These are phyloP conservation scores for Eimeria necatrix DNA, from an alignment of 169 alveolate species.

Conservation along the genomic window DNA sequence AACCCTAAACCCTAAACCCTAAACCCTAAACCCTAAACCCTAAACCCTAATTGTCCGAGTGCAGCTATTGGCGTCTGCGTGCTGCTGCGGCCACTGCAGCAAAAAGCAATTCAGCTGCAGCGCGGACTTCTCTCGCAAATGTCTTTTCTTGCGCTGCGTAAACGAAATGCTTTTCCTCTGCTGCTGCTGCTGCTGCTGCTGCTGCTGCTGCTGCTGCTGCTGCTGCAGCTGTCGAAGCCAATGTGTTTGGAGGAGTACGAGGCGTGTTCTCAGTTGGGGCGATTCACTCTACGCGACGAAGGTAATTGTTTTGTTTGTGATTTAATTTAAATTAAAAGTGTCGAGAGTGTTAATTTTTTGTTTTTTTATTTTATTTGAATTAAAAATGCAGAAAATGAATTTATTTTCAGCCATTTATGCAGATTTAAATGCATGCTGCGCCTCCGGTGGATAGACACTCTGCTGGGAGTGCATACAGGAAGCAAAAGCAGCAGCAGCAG, in stretches of 20 bases:
- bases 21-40: too few species aligned
- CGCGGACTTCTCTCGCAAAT: not conserved
- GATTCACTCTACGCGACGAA: constrained; percentile 98
- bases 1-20: not conserved
- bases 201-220: not conserved
- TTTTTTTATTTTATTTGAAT: not conserved
- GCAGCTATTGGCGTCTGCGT: not conserved
- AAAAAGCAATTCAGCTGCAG: too few species aligned
- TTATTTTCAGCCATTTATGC: too few species aligned
- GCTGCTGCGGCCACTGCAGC: not conserved
- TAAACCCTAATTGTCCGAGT: not conserved
- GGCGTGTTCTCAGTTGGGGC: constrained; percentile 94
- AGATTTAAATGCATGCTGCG: too few species aligned
- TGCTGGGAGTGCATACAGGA: not conserved
- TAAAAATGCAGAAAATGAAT: not conserved
- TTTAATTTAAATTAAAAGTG: not conserved
- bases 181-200: not conserved
- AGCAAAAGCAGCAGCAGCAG: too few species aligned
- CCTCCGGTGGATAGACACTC: too few species aligned
- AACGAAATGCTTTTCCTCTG: not conserved
- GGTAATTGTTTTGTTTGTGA: constrained; percentile 84
- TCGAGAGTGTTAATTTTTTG: not conserved
- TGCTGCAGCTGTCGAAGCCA: constrained; percentile 88
- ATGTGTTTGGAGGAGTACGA: constrained; percentile 95
- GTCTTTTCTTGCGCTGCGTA: not conserved